Conservation (phyloP, 2,329 filamentous ascomycete genomes). For the Aspergillus ustus region DNA sequence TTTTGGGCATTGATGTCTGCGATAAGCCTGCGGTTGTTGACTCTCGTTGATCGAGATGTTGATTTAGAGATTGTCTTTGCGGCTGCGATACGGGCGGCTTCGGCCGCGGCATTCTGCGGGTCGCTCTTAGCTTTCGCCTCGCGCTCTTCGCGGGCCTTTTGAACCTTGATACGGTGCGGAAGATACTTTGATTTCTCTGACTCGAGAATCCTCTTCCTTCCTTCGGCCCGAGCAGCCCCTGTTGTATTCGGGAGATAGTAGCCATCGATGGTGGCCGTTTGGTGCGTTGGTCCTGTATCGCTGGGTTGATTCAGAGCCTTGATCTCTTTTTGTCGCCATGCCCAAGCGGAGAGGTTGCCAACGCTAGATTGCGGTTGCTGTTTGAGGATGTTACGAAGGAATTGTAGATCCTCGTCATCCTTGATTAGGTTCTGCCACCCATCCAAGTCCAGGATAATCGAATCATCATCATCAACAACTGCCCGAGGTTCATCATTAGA, state of each 20-base stretch:
- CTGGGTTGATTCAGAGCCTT: conserved; percentile 69
- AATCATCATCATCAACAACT: conserved; percentile 69
- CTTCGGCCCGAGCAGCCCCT: conserved; percentile 88
- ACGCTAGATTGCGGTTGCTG: conserved; percentile 54
- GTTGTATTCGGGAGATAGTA: conserved; percentile 85
- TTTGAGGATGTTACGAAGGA: conserved; percentile 58
- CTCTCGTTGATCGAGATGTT: conserved; percentile 89
- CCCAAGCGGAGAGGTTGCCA: conserved; percentile 66
- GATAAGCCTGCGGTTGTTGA: conserved; percentile 91
- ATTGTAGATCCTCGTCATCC: conserved; percentile 68
- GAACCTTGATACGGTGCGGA: conserved; percentile 95
- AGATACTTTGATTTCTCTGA: conserved; percentile 98
- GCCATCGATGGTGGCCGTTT: conserved; percentile 61
- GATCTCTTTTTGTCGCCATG: conserved; percentile 73
- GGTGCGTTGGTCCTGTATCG: conserved; percentile 57
- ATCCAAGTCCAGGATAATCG: conserved; percentile 69
- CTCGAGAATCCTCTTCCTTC: conserved; percentile 92
- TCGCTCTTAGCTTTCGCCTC: conserved; percentile 72
- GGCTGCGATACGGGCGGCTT: conserved; percentile 73
- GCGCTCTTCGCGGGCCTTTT: conserved; percentile 88
- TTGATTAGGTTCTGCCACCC: conserved; percentile 72
- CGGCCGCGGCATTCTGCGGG: conserved; percentile 66
- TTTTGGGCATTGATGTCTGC: conserved; percentile 96
- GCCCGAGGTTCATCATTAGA: conserved; percentile 63
- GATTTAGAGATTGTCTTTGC: conserved; percentile 84